phyloP scores from a whole-genome alignment of 164 flowering plant species.

The Warburgia ugandensis region DNA sequence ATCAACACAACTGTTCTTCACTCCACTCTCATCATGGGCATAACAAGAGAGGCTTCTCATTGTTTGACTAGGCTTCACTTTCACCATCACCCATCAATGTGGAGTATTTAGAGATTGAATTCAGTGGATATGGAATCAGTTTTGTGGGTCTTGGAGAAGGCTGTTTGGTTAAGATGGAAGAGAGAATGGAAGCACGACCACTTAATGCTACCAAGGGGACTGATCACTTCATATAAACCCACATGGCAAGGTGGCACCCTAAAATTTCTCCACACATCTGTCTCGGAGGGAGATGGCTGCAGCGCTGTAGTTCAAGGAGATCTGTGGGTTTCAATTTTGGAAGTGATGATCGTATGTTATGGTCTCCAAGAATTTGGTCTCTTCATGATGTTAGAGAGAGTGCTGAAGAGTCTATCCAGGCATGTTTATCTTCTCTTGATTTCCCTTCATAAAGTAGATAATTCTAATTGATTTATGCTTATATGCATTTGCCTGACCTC shows the following conservation, averaged over 20 bases:
- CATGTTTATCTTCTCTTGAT: conserved; percentile 9
- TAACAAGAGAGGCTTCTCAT: conserved; percentile 20
- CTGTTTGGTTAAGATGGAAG: conserved; percentile 50
- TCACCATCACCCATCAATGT: conserved; percentile 41
- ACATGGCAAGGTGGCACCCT: conserved; percentile 83
- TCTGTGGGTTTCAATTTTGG: conserved; percentile 31
- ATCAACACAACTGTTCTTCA: too few relatives aligned
- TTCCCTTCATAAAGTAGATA: too few relatives aligned
- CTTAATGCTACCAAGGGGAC: conserved; percentile 61
- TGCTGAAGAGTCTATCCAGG: conserved; percentile 48
- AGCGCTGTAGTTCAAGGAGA: conserved; percentile 56
- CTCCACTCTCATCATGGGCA: neutral
- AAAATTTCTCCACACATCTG: conserved; percentile 64
- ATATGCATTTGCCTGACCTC: too few relatives aligned
- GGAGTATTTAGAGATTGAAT: conserved; percentile 53
- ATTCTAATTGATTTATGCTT: neutral
- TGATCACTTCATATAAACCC: conserved; percentile 77
- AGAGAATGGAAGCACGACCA: conserved; percentile 57
- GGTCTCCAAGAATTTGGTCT: conserved; percentile 62
- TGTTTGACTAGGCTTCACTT: conserved; percentile 34
- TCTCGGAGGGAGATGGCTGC: conserved; percentile 39
- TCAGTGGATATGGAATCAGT: conserved; percentile 61
- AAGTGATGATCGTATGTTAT: conserved; percentile 25
- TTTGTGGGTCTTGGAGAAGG: conserved; percentile 47
- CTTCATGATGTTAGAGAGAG: conserved; percentile 46